These are phyloP conservation scores for Metarhizium album DNA, from an alignment of 2,329 filamentous ascomycete genomes.

Conservation along the genomic window DNA sequence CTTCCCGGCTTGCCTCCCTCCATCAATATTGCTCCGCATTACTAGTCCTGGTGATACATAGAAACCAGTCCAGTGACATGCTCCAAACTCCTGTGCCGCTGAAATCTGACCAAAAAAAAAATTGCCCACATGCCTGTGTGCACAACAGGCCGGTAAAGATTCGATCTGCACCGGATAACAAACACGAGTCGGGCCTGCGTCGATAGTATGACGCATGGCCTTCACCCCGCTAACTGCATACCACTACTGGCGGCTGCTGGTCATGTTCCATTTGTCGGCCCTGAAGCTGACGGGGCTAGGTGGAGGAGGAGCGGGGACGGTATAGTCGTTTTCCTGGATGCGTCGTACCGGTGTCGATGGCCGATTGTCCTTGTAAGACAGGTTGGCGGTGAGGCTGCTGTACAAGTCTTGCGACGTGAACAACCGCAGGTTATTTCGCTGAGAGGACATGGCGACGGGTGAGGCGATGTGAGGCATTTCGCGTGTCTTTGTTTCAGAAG, in stretches of 20 bases:
- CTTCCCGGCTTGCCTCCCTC: background rate
- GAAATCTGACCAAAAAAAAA: constrained; percentile 1
- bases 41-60: background rate
- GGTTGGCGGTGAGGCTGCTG: constrained; percentile 40
- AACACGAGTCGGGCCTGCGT: background rate
- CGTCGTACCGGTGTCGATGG: constrained; percentile 36
- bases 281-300: constrained; percentile 54
- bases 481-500: background rate
- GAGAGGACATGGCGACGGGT: constrained; percentile 36
- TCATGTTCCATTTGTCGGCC: constrained; percentile 23
- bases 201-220: background rate
- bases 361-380: constrained; percentile 32
- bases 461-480: constrained; percentile 28
- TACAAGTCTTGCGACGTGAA: constrained; percentile 40
- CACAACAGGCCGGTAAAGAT: background rate
- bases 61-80: background rate
- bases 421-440: constrained; percentile 32
- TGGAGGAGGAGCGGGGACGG: constrained; percentile 53
- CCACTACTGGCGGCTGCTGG: background rate
- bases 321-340: constrained; percentile 49
- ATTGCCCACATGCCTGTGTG: background rate
- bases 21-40: background rate
- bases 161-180: background rate
- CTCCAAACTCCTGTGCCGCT: constrained; percentile 3
- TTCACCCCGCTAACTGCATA: constrained; percentile 1